A percentile compares a stretch with the other conserved stretches of the same genome.
These are phyloP conservation scores for Exutisphaerella laricina DNA, from an alignment of 2,329 filamentous ascomycete genomes.

Conservation along the genomic window DNA sequence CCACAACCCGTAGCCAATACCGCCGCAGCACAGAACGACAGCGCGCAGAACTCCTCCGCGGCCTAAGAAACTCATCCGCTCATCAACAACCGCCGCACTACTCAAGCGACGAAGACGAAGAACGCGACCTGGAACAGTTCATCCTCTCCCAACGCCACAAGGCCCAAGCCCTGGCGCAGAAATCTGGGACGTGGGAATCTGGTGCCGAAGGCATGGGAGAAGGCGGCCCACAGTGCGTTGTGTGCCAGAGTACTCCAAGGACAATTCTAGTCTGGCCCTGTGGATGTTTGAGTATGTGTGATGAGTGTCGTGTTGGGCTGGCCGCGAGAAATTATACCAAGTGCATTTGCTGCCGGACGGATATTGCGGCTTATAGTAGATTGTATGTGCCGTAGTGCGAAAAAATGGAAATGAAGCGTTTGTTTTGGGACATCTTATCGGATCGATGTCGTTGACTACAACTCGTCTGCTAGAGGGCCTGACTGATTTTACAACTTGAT, in stretches of 20 bases:
- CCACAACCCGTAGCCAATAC: constrained; percentile 79
- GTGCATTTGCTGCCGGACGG: constrained; percentile 87
- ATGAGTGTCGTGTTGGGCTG: constrained; percentile 87
- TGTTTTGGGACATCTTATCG: no score
- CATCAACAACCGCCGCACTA: constrained; percentile 32
- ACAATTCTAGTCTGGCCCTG: constrained; percentile 96
- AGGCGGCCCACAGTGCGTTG: constrained; percentile 78
- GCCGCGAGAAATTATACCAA: constrained; percentile 97
- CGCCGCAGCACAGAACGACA: constrained; percentile 62
- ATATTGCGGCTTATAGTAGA: constrained; percentile 82
- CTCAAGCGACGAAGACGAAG: constrained; percentile 49
- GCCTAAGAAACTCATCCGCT: constrained; percentile 35
- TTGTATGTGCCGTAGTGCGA: constrained; percentile 96
- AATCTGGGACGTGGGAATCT: constrained; percentile 53
- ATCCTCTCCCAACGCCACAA: constrained; percentile 50
- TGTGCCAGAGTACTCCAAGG: constrained; percentile 80
- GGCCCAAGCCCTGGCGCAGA: constrained; percentile 36
- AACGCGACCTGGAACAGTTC: constrained; percentile 53
- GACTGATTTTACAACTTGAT: no score
- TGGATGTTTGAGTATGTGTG: constrained; percentile 86
- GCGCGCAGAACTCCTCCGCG: constrained; percentile 59
- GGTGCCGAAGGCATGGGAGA: constrained; percentile 70
- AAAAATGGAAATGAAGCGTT: no score
- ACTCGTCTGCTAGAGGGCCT: no score
- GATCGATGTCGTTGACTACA: no score